Base-by-base conservation (phyloP, 129 eudicot species). In the Escallonia herrerae region DNA sequence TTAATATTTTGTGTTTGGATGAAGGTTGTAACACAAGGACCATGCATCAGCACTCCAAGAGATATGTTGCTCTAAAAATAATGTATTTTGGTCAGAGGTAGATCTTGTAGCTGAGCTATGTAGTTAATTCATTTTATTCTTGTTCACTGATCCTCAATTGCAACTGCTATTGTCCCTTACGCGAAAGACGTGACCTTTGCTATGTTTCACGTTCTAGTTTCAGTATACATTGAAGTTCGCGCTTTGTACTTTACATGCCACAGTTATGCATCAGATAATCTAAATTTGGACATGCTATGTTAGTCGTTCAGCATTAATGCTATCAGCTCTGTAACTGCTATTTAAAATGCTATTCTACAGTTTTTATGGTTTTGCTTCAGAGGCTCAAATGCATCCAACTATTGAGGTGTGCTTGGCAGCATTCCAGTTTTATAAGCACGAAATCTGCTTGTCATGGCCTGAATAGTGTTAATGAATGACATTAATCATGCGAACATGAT, bases 61-160 rank as follows among this genome's bases (percentile, higher is more conserved):
- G 95, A 83, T 73, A 79, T 67, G 76, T 89, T 60, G 98, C 96
- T 63, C 79, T 93, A 40, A 86, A 86, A 78, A 73, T 93, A 43
- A 88, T 88, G 90, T 93, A 93, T 81, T 93, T 93, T 70, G 98
- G 98, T 68, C 86, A 77, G 76, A 86, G 98, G 98, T 88, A 83
- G 38, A 57, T 5, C 15, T 67, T 67, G 43, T 60, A 40, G 67
- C 4, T 39, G 46, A 43, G 59, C 55, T 49, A 22, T 57, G 11
- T 5, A 39, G 14, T 44, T 56, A 45, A n/a, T 53, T 39, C 58
- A 12, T 47, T 11, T 11, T 58, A 3, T 44, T 62, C 53, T 62
- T 62, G 5, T 62, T 60, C 42, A 7, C 12, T 4, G 10, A 11
- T 53, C 58, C 58, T 53, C 3, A 45, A 45, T 5, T 45, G 49